Percentiles rank a stretch among this genome's conserved stretches.
Conservation (phyloP, 2,329 filamentous ascomycete species). For the Aureobasidium sp. region DNA sequence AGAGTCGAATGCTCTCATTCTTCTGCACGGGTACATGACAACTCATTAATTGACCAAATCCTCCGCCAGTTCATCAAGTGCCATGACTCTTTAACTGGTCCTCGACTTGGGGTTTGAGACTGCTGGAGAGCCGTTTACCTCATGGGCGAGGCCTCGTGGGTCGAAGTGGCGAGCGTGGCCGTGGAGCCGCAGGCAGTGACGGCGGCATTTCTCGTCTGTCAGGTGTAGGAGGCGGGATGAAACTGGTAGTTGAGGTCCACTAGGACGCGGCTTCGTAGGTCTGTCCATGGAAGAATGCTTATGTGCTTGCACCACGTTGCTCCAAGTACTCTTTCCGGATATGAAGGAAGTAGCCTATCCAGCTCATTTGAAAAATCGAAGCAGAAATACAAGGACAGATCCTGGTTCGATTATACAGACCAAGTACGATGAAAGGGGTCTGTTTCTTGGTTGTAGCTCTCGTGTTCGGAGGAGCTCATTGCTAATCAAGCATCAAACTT, state of each 20-base stretch:
- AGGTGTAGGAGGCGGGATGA: too few species aligned
- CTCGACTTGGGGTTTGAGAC: too few species aligned
- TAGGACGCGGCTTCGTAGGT: background rate
- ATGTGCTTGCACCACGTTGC: background rate
- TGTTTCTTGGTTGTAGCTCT: background rate
- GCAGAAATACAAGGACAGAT: background rate
- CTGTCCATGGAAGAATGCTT: background rate
- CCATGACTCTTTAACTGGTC: too few species aligned
- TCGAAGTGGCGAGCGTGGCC: background rate
- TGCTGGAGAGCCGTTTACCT: background rate
- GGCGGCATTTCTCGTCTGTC: background rate
- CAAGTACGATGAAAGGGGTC: background rate
- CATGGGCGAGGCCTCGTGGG: background rate
- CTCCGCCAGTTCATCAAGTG: background rate
- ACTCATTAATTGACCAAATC: background rate
- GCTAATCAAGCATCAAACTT: background rate
- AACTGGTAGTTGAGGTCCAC: background rate
- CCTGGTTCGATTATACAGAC: background rate
- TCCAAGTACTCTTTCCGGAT: background rate
- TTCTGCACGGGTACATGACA: background rate
- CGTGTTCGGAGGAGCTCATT: background rate
- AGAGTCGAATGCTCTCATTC: too few species aligned
- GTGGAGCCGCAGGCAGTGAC: background rate
- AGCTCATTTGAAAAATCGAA: too few species aligned
- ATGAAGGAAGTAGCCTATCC: background rate